Percentiles rank a stretch among this genome's conserved stretches.
phyloP scores from a whole-genome alignment of 139 green algal genomes.

The Chlamydomonas sp. region DNA sequence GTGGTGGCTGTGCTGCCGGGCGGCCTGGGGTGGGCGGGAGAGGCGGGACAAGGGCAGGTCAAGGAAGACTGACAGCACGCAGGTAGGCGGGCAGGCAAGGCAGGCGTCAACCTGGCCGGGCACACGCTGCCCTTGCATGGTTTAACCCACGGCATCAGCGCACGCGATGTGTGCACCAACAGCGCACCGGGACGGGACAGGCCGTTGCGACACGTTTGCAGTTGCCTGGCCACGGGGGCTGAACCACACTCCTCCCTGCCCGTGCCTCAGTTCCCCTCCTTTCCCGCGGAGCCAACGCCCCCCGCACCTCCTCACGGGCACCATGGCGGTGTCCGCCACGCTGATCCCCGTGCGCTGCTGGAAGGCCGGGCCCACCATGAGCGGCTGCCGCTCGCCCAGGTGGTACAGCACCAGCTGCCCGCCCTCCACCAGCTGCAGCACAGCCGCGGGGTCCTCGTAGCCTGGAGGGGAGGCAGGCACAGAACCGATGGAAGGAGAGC shows the following conservation, averaged over 20 bases:
- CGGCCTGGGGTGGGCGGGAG: not conserved
- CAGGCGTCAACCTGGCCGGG: too few species aligned
- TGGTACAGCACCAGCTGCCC: slow-evolving; percentile 79
- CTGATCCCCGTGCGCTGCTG: slow-evolving; percentile 20
- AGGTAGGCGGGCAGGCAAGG: not conserved
- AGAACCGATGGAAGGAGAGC: not conserved
- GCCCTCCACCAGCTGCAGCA: slow-evolving; percentile 79
- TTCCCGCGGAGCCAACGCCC: not conserved
- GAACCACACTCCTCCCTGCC: too few species aligned
- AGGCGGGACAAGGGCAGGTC: not conserved
- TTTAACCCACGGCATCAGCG: too few species aligned
- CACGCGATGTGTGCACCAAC: too few species aligned
- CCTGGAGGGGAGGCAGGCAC: slow-evolving; percentile 5
- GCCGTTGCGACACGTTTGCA: too few species aligned
- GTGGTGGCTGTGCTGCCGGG: not conserved
- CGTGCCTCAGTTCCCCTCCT: too few species aligned
- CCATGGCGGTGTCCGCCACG: not conserved
- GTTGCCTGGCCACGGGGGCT: too few species aligned
- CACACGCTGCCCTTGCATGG: too few species aligned
- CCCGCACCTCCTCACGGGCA: slow-evolving; percentile 16
- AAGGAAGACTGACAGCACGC: not conserved
- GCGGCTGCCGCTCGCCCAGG: slow-evolving; percentile 36
- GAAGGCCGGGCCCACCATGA: slow-evolving; percentile 9
- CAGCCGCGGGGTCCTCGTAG: slow-evolving; percentile 54
- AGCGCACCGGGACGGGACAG: too few species aligned